These are phyloP conservation scores for Leishmania gerbilli DNA, from an alignment of 208 protist species.

Conservation along the genomic window DNA sequence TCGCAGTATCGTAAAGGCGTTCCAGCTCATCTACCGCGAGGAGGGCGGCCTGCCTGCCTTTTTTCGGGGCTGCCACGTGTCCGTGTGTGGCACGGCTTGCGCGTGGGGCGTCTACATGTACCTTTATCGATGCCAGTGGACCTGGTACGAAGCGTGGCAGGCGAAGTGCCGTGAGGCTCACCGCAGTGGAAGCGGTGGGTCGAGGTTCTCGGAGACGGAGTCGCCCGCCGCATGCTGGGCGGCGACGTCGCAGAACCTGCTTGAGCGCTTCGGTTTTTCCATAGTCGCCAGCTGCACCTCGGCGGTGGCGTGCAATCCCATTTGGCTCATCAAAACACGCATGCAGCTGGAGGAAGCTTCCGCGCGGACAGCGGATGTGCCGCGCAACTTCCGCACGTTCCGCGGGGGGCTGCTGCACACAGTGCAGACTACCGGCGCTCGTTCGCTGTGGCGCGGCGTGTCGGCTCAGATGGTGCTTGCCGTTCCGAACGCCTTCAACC, in stretches of 20 bases:
- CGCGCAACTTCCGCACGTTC: slow-evolving; percentile 62
- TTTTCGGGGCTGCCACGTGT: slow-evolving; percentile 73
- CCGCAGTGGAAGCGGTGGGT: background rate
- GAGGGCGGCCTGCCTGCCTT: slow-evolving; percentile 60
- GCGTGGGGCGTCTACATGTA: slow-evolving; percentile 92
- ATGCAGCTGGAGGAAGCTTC: slow-evolving; percentile 83
- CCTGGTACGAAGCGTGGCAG: slow-evolving; percentile 23
- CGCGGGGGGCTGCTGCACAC: slow-evolving; percentile 57
- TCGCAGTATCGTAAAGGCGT: slow-evolving; percentile 35
- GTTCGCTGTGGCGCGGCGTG: slow-evolving; percentile 76
- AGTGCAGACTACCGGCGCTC: slow-evolving; percentile 54
- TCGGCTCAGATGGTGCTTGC: slow-evolving; percentile 81
- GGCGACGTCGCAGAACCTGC: slow-evolving; percentile 35
- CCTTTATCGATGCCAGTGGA: slow-evolving; percentile 63
- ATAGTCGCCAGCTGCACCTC: slow-evolving; percentile 62
- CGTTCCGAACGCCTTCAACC: slow-evolving; percentile 79
- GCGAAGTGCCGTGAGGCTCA: background rate
- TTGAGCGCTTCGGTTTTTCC: slow-evolving; percentile 59
- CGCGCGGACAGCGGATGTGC: slow-evolving; percentile 17
- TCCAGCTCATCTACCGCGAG: slow-evolving; percentile 42
- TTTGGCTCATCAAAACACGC: slow-evolving; percentile 90
- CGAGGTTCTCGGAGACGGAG: background rate
- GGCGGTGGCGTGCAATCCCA: slow-evolving; percentile 77
- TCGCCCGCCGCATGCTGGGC: background rate
- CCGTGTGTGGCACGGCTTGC: slow-evolving; percentile 55